Evolutionary conservation across 441 rosid species (phyloP).

Genomic region (Metrosideros polymorpha): DNA sequence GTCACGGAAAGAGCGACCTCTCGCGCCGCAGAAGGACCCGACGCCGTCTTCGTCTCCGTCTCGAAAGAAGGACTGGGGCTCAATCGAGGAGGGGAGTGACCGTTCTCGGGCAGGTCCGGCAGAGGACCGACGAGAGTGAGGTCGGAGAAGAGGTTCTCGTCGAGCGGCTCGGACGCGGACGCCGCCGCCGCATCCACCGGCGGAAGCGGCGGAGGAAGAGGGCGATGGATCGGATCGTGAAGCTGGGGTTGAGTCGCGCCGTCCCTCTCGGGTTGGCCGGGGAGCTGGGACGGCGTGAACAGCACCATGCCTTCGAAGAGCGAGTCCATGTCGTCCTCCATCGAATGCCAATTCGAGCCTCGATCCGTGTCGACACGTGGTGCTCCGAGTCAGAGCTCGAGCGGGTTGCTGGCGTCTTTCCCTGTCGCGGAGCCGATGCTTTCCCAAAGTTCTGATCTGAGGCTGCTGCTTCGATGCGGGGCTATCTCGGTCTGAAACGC

Average conservation of each 20-base stretch:
- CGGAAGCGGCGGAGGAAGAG: not conserved
- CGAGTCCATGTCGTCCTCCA: slow-evolving; percentile 53
- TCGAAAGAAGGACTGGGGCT: slow-evolving; percentile 6
- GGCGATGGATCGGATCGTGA: slow-evolving; percentile 4
- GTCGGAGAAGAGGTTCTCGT: slow-evolving; percentile 78
- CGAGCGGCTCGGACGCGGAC: slow-evolving; percentile 33
- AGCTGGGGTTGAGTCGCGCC: slow-evolving; percentile 6
- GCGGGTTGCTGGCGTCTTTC: not conserved
- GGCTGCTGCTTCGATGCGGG: not conserved
- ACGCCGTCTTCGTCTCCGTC: not conserved
- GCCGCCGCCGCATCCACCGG: not conserved
- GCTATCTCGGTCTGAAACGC: not conserved
- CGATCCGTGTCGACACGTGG: not conserved
- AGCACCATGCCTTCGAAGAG: slow-evolving; percentile 87
- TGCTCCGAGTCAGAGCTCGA: not conserved
- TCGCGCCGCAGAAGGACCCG: not conserved
- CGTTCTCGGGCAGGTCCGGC: slow-evolving; percentile 9
- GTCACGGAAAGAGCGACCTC: not conserved
- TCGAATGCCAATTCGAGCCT: not conserved
- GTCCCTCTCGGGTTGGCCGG: not conserved
- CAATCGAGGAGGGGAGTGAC: not conserved
- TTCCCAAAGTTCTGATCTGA: not conserved
- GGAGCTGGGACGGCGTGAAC: slow-evolving; percentile 48
- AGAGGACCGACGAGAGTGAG: slow-evolving; percentile 41
- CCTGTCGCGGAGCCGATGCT: not conserved